Evolutionary conservation across 176 grass and related monocot species (phyloP).

Genomic region (Chrysopogon serrulatus): DNA sequence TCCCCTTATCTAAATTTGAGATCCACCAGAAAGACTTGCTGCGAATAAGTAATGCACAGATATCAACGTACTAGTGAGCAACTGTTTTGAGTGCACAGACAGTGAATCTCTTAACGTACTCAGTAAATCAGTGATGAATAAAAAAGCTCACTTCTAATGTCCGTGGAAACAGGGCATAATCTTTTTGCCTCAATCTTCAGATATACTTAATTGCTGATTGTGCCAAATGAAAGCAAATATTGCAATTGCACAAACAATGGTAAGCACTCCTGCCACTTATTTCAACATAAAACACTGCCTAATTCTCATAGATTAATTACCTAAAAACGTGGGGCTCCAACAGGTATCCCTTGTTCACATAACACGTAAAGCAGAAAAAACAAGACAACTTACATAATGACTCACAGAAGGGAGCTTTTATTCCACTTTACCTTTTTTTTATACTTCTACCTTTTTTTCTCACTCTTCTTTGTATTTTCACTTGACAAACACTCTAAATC

Average conservation of each 20-base stretch:
- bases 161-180: neutral
- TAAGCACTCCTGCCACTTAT: neutral
- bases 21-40: neutral
- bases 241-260: neutral
- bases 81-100: neutral
- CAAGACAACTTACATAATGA: neutral
- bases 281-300: neutral
- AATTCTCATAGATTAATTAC: neutral
- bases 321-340: neutral
- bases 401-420: neutral
- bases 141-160: neutral
- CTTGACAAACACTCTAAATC: neutral
- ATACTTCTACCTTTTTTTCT: neutral
- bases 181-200: neutral
- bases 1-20: neutral
- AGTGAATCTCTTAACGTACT: neutral
- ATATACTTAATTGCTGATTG: neutral
- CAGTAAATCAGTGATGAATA: neutral
- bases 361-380: neutral
- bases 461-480: neutral
- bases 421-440: neutral
- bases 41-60: neutral
- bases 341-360: neutral
- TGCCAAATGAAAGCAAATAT: neutral
- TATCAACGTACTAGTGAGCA: neutral